Evolutionary conservation across 768 basidiomycete genomes (phyloP), one percentile per base, ranked within the genome.

Genomic region (Chalciporus piperatus): DNA sequence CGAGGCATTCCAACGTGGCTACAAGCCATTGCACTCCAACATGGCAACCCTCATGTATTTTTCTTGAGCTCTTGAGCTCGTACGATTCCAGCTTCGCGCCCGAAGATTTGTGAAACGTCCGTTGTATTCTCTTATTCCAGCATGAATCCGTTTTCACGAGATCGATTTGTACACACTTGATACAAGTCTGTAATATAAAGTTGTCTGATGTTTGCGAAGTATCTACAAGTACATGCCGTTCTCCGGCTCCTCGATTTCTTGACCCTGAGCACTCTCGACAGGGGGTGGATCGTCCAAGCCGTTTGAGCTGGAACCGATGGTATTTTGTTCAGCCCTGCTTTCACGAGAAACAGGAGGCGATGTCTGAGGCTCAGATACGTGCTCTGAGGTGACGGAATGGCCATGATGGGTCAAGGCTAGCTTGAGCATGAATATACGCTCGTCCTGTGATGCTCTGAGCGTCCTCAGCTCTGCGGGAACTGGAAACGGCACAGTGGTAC

Each of bases 371-470:
- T 47, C 48, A 25, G 51, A 43, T 44, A 48, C 23, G 22, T 55
- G 55, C 20, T 45, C 47, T 8, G 68, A 50, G 42, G 74, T 72
- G 61, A 81, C 46, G 7, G 58, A 55, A 11, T 83, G 67, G 2
- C 85, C 86, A 58, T 86, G 87, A 60, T 84, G 77, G 17, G 71
- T 68, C 48, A 90, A 69, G 7, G 84, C 87, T 59, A 84, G 70
- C 65, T 77, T 81, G 46, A 90, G 74, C 46, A 91, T 88, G 23
- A 70, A 70, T 51, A 90, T 80, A 19, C 89, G 76, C 61, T 92
- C 90, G 60, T 86, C 79, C 68, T 92, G 90, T 8, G 89, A 88
- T 7, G 78, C 85, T 55, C 90, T 92, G 59, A 23, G 56, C 27
- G 50, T 25, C 12, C 42, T 66, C 47, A 59, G 60, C 35, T n/a